Base-by-base conservation (phyloP, 23 red algal genomes). In the Gracilaria gracilis region DNA sequence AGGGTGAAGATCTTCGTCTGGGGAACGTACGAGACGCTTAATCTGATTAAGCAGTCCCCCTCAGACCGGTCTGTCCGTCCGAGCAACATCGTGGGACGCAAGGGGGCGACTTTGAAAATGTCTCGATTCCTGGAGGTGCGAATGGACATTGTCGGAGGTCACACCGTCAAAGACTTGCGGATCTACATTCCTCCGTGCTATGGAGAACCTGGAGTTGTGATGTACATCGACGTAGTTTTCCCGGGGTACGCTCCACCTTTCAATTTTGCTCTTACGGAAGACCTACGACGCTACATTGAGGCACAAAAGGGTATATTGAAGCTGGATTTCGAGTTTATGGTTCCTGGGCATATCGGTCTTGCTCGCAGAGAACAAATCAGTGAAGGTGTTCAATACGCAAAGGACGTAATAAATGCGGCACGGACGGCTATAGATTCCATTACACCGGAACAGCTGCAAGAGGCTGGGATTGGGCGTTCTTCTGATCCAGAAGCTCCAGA, bases 201-300 rank as follows among this genome's bases (percentile, higher is more conserved):
- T 31, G 25, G 87, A 2, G 36, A 55, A 71, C 42, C 51, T 15
- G 71, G 71, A 28, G 61, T 91, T 40, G 48, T 83, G 11, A 37
- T 65, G 21, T 79, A 82, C 39, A 71, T 91, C 34, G 87, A 91
- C 34, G 79, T 82, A 12, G 87, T 83, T 8, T 91, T 91, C 46
- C 87, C 87, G 0, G 87, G 87, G 48, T 91, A 73, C 21, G 37
- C 62, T 15, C 32, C 87, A 17, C 69, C 87, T 0, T 91, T 82
- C 16, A 71, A 4, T 35, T 71, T 91, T 25, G 87, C 57, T 32
- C 6, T 91, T 8, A 83, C 59, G 39, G 64, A 91, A 25, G 87
- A 91, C 75, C 34, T 91, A 21, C 16, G 61, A 46, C 19, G 79
- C 37, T 91, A 80, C 74, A 71, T 71, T 39, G 38, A 80, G 37